Conservation (phyloP, 345 rosid species). For the Corymbia maculata region DNA sequence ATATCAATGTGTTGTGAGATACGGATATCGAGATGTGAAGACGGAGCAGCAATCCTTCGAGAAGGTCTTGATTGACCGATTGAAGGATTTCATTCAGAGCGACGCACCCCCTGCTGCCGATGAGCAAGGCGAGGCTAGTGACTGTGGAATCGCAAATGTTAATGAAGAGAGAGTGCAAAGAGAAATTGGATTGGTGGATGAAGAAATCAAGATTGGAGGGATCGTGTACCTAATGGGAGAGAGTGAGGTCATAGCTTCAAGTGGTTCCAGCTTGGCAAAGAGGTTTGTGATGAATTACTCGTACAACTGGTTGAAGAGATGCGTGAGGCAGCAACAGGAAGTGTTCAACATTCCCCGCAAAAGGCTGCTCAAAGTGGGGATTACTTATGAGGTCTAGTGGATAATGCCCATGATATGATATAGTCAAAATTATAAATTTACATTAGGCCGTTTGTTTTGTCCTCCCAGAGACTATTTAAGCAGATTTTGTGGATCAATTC, state of each 20-base stretch:
- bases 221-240: slow-evolving; percentile 19
- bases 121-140: background rate
- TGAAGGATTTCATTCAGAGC: slow-evolving; percentile 5
- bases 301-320: slow-evolving; percentile 12
- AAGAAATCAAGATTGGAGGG: slow-evolving; percentile 3
- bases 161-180: background rate
- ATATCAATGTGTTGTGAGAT: slow-evolving; percentile 19
- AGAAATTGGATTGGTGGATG: background rate
- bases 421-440: background rate
- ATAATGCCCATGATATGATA: background rate
- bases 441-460: background rate
- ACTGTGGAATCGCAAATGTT: background rate
- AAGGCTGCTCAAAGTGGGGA: slow-evolving; percentile 15
- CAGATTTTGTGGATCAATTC: background rate
- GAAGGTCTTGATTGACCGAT: background rate
- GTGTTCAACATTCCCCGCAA: slow-evolving; percentile 9
- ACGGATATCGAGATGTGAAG: slow-evolving; percentile 17
- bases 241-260: slow-evolving; percentile 7
- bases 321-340: slow-evolving; percentile 17
- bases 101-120: background rate
- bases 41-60: slow-evolving; percentile 11
- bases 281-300: slow-evolving; percentile 6
- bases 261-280: background rate
- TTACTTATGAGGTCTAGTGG: slow-evolving; percentile 13
- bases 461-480: background rate